Conservation (phyloP, 768 basidiomycete species). For the Cyathus striatus region DNA sequence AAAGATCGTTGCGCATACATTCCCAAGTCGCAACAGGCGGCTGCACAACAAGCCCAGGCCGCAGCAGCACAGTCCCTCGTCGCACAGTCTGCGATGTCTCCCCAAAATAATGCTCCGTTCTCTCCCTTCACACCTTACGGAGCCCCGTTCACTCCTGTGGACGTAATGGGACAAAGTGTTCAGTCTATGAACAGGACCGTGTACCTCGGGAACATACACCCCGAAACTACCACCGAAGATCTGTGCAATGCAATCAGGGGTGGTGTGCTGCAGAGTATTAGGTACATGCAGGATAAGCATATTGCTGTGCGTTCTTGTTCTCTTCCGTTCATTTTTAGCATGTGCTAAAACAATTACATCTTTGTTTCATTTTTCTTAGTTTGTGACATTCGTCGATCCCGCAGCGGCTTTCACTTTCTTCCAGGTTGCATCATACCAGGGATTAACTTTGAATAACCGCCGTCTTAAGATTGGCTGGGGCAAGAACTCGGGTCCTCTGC, state of each 20-base stretch:
- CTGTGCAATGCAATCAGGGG: slow-evolving; percentile 95
- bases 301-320: slow-evolving; percentile 60
- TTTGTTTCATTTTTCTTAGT: too few relatives aligned
- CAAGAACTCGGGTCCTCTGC: slow-evolving; percentile 86
- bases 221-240: slow-evolving; percentile 92
- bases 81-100: slow-evolving; percentile 48
- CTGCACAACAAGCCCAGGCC: slow-evolving; percentile 81
- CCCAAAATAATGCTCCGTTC: slow-evolving; percentile 27
- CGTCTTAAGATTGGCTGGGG: slow-evolving; percentile 98
- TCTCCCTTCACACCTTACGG: slow-evolving; percentile 47
- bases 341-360: too few relatives aligned
- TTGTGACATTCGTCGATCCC: slow-evolving; percentile 94
- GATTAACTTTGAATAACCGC: slow-evolving; percentile 87
- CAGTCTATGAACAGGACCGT: slow-evolving; percentile 85
- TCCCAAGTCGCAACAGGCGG: slow-evolving; percentile 90
- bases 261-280: slow-evolving; percentile 92
- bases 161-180: slow-evolving; percentile 32
- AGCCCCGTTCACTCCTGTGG: slow-evolving; percentile 41
- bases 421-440: slow-evolving; percentile 87
- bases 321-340: too few relatives aligned
- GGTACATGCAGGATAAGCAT: slow-evolving; percentile 96
- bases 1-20: slow-evolving; percentile 99
- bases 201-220: slow-evolving; percentile 94
- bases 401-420: slow-evolving; percentile 91
- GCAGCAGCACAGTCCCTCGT: slow-evolving; percentile 73